phyloP scores from a whole-genome alignment of 2,329 filamentous ascomycete species.

The Penicillium sumatraense region DNA sequence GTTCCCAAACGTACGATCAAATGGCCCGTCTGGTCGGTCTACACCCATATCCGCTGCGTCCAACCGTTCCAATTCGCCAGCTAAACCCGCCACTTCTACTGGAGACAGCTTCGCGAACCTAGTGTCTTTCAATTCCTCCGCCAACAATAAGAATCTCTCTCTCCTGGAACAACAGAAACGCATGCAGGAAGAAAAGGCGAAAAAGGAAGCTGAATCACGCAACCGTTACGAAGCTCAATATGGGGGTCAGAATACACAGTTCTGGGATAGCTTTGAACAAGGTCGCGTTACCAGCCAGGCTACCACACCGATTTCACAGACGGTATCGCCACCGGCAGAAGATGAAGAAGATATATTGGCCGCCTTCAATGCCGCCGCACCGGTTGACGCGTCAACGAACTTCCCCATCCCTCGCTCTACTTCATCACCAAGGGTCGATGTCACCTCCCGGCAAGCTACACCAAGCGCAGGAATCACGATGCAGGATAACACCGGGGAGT shows the following conservation, averaged over 20 bases:
- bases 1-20: conserved; percentile 43
- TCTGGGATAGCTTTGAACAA: conserved; percentile 74
- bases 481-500: conserved; percentile 26
- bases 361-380: conserved; percentile 63
- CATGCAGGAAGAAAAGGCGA: conserved; percentile 75
- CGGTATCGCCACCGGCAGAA: conserved; percentile 51
- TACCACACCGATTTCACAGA: conserved; percentile 54
- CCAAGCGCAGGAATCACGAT: conserved; percentile 21
- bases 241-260: conserved; percentile 67
- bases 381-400: conserved; percentile 63
- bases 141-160: conserved; percentile 68
- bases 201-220: conserved; percentile 74
- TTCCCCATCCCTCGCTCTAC: conserved; percentile 55
- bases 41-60: conserved; percentile 45
- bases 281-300: conserved; percentile 51
- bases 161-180: conserved; percentile 68
- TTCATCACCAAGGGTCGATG: conserved; percentile 33
- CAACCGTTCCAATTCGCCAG: conserved; percentile 39
- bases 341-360: conserved; percentile 66
- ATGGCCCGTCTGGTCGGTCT: conserved; percentile 47
- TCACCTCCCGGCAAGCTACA: conserved; percentile 13
- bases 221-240: conserved; percentile 77
- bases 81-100: conserved; percentile 46
- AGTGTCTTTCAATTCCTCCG: conserved; percentile 60
- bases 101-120: conserved; percentile 65